These are phyloP conservation scores for Corymbia maculata DNA, from an alignment of 345 rosid species.

Conservation along the genomic window DNA sequence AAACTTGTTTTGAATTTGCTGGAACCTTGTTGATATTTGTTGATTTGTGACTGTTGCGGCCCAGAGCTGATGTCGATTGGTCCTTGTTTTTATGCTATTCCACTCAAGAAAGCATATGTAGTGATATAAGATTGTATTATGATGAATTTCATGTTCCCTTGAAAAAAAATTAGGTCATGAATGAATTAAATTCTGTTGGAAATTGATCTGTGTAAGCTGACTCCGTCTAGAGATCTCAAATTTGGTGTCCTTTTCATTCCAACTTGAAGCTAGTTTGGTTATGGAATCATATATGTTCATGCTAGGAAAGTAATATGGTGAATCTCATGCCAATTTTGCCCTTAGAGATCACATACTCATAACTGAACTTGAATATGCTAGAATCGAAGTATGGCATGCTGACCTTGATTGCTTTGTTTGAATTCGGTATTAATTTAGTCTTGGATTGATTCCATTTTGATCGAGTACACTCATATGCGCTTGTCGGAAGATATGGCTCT, in stretches of 20 bases:
- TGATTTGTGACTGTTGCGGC: accelerated
- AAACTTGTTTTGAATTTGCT: neutral
- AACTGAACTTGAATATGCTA: no score
- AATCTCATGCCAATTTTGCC: no score
- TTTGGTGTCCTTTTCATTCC: neutral
- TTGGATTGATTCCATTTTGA: neutral
- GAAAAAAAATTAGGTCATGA: no score
- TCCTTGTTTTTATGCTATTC: neutral
- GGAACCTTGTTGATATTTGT: accelerated
- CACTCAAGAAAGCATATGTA: neutral
- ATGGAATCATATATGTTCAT: no score
- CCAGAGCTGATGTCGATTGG: neutral
- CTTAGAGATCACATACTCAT: no score
- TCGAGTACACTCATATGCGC: neutral
- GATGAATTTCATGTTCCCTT: no score
- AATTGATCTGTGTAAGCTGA: no score
- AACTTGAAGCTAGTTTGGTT: no score
- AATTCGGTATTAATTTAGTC: accelerated
- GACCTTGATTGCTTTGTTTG: neutral
- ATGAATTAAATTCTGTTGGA: neutral
- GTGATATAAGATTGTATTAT: neutral
- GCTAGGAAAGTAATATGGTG: no score
- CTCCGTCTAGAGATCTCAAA: neutral
- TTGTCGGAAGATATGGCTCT: neutral
- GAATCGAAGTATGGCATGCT: no score